These are phyloP conservation scores for Phialophora tarda DNA, from an alignment of 2,329 filamentous ascomycete genomes.

Conservation along the genomic window DNA sequence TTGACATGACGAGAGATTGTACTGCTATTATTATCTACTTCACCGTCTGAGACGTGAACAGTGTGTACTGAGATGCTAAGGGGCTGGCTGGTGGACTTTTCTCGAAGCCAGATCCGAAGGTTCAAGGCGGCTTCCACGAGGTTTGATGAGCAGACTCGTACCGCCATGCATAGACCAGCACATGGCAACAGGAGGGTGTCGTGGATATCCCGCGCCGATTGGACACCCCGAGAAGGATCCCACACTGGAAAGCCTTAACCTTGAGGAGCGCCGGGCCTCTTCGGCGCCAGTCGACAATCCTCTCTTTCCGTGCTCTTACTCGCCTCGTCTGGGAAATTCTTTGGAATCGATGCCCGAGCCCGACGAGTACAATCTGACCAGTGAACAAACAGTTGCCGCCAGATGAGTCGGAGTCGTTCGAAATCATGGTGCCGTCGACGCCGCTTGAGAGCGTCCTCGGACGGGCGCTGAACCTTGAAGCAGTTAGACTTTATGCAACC, in stretches of 20 bases:
- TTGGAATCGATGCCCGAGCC: background rate
- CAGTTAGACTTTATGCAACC: constrained; percentile 5
- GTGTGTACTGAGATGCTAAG: background rate
- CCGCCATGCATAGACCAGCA: background rate
- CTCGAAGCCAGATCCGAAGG: constrained; percentile 18
- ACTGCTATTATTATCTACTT: background rate
- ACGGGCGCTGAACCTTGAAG: background rate
- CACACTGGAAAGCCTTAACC: background rate
- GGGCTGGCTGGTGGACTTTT: constrained; percentile 14
- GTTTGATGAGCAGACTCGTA: background rate
- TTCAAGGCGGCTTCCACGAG: constrained; percentile 1
- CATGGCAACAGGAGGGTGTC: constrained; percentile 6
- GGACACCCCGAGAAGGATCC: background rate
- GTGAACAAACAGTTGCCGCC: background rate
- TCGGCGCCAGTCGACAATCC: background rate
- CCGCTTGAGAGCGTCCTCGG: constrained; percentile 1
- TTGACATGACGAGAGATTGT: background rate
- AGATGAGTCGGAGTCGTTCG: background rate
- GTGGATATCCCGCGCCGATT: background rate
- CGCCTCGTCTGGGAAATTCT: background rate
- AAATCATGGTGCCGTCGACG: background rate
- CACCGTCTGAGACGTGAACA: background rate
- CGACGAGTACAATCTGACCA: background rate
- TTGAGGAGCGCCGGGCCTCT: background rate
- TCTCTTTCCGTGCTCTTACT: background rate